A percentile compares a stretch with the other conserved stretches of the same genome.
Evolutionary conservation across 2,329 filamentous ascomycete species (phyloP).

Genomic region (Fusarium sp.): DNA sequence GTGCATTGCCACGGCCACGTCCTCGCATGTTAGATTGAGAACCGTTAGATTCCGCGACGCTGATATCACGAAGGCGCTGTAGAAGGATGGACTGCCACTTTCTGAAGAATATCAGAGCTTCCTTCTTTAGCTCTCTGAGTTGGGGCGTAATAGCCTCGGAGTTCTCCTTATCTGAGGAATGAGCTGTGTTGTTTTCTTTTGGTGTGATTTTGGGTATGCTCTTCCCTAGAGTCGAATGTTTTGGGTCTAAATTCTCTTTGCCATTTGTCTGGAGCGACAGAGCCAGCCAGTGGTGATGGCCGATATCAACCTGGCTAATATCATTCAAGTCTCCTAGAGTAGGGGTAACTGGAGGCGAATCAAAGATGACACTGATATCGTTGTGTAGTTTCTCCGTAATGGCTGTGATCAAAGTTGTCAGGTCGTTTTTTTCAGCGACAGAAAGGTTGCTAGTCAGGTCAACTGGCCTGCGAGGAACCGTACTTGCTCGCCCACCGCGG

Average conservation of each 20-base stretch:
- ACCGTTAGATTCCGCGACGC: slow-evolving; percentile 59
- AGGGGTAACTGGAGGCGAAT: slow-evolving; percentile 56
- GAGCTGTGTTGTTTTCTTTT: slow-evolving; percentile 46
- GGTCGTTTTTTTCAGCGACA: slow-evolving; percentile 62
- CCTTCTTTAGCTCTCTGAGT: slow-evolving; percentile 75
- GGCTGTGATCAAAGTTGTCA: slow-evolving; percentile 63
- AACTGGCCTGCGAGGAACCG: slow-evolving; percentile 58
- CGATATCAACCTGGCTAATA: slow-evolving; percentile 39
- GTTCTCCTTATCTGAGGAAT: slow-evolving; percentile 51
- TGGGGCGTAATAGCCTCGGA: slow-evolving; percentile 56
- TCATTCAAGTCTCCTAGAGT: slow-evolving; percentile 45
- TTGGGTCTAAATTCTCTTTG: slow-evolving; percentile 39
- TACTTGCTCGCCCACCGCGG: slow-evolving; percentile 53
- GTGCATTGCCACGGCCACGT: slow-evolving; percentile 52
- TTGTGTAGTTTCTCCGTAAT: slow-evolving; percentile 68
- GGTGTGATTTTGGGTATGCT: slow-evolving; percentile 15
- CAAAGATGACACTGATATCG: slow-evolving; percentile 65
- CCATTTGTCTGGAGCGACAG: slow-evolving; percentile 50
- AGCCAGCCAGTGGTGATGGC: slow-evolving; percentile 53
- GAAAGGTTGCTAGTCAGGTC: slow-evolving; percentile 65
- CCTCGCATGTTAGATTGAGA: slow-evolving; percentile 49
- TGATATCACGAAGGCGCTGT: slow-evolving; percentile 76
- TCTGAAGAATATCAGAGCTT: slow-evolving; percentile 77
- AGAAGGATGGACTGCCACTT: slow-evolving; percentile 83
- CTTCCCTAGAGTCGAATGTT: slow-evolving; percentile 14